Evolutionary conservation across 257 asterid genomes (phyloP).

Genomic region (Nicotiana paniculata): DNA sequence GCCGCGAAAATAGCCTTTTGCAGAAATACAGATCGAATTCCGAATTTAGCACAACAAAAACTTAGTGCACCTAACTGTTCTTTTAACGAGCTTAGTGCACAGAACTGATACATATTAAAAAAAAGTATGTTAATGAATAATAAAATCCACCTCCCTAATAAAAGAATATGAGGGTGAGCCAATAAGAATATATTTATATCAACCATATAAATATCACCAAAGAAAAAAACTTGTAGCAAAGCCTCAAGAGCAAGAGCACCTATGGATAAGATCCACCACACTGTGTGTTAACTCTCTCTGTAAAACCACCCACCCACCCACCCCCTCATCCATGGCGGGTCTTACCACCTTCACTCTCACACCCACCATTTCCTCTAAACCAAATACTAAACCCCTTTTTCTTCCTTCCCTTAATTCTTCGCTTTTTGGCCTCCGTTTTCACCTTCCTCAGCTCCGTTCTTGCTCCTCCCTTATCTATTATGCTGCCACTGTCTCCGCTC

Average conservation of each 20-base stretch:
- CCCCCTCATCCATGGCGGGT: conserved; percentile 65
- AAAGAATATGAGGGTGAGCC: too few species aligned
- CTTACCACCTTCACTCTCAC: conserved; percentile 55
- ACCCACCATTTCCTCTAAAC: conserved; percentile 34
- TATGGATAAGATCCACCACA: conserved; percentile 25
- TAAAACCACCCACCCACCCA: neutral
- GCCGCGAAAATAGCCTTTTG: too few species aligned
- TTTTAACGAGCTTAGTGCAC: too few species aligned
- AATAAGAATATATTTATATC: too few species aligned
- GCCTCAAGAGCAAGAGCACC: neutral
- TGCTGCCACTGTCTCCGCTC: conserved; percentile 39
- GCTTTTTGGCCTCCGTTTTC: conserved; percentile 30
- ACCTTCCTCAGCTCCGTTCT: conserved; percentile 3
- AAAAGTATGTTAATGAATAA: too few species aligned
- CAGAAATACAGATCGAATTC: too few species aligned
- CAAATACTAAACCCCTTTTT: conserved; percentile 12
- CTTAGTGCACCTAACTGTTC: too few species aligned
- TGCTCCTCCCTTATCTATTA: conserved; percentile 5
- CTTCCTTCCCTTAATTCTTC: conserved; percentile 21
- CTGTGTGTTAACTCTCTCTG: neutral
- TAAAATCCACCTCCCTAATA: too few species aligned
- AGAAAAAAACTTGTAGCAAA: neutral
- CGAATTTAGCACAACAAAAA: too few species aligned
- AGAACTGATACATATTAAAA: too few species aligned
- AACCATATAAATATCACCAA: too few species aligned